A percentile compares a stretch with the other conserved stretches of the same genome.
These are phyloP conservation scores for Yamadazyma phyllophila DNA, from an alignment of 805 yeast genomes.

Conservation along the genomic window DNA sequence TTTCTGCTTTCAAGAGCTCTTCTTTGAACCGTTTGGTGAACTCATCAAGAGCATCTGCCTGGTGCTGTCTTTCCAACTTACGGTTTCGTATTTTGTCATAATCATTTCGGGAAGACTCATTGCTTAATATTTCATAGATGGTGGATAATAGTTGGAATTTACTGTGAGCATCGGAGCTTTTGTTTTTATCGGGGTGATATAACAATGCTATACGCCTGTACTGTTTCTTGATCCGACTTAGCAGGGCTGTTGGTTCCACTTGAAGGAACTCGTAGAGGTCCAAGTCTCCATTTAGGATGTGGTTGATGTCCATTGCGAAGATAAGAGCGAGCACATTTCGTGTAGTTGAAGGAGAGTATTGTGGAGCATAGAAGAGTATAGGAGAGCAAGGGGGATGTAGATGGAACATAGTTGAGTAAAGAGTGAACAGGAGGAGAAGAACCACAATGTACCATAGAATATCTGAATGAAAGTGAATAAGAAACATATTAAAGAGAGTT, in stretches of 20 bases:
- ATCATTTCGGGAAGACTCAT: constrained; percentile 21
- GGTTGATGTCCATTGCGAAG: constrained; percentile 7
- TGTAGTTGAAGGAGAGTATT: not conserved
- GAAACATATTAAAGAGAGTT: no score
- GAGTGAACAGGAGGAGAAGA: no score
- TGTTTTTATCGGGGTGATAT: constrained; percentile 43
- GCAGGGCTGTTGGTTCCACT: constrained; percentile 21
- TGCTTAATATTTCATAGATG: constrained; percentile 30
- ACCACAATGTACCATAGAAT: no score
- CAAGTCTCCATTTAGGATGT: constrained; percentile 21
- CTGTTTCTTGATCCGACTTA: constrained; percentile 23
- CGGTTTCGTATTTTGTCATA: constrained; percentile 29
- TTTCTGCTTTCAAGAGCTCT: constrained; percentile 27
- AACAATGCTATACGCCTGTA: constrained; percentile 35
- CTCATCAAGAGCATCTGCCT: constrained; percentile 18
- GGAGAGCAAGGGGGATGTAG: no score
- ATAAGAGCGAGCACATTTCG: not conserved
- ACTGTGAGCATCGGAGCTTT: constrained; percentile 21
- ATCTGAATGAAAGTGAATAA: no score
- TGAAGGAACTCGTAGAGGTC: constrained; percentile 28
- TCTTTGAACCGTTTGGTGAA: constrained; percentile 26
- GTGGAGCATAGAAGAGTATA: no score
- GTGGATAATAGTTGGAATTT: constrained; percentile 31
- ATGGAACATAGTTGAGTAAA: no score
- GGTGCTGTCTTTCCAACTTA: constrained; percentile 12